phyloP scores from a whole-genome alignment of 1,139 yeast genomes.

The Magnusiomyces fungicola region DNA sequence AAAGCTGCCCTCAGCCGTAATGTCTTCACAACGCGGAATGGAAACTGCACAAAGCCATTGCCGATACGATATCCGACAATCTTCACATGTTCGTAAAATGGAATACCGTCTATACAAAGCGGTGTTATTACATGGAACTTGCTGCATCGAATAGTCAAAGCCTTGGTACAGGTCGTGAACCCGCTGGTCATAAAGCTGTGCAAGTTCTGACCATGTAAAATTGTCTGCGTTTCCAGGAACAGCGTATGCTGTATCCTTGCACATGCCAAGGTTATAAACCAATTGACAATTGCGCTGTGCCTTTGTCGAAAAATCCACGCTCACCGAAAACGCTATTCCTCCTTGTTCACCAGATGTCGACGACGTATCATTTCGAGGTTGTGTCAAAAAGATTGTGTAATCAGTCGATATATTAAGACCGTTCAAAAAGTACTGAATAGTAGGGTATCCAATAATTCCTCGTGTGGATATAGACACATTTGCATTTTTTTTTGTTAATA shows the following conservation, averaged over 20 bases:
- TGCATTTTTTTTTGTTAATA: conserved; percentile 32
- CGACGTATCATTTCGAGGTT: conserved; percentile 34
- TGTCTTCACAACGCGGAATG: conserved; percentile 75
- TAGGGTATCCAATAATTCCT: conserved; percentile 43
- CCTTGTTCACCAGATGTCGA: conserved; percentile 35
- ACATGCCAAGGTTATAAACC: conserved; percentile 67
- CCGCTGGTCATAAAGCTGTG: conserved; percentile 51
- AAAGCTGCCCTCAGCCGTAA: conserved; percentile 41
- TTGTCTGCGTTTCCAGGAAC: conserved; percentile 55
- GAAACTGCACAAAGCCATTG: conserved; percentile 88
- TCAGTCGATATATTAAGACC: conserved; percentile 55
- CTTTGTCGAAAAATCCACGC: conserved; percentile 55
- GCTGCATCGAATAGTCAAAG: conserved; percentile 70
- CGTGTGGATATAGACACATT: conserved; percentile 42
- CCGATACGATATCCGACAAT: conserved; percentile 66
- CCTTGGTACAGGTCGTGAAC: conserved; percentile 52
- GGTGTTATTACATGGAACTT: conserved; percentile 63
- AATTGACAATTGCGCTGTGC: conserved; percentile 52
- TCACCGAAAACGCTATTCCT: conserved; percentile 55
- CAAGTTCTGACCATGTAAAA: conserved; percentile 32
- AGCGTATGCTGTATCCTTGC: conserved; percentile 76
- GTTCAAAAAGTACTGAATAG: conserved; percentile 49
- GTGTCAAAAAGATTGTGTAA: conserved; percentile 60
- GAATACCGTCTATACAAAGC: conserved; percentile 47
- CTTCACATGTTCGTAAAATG: conserved; percentile 61